A percentile compares a stretch with the other conserved stretches of the same genome.
Evolutionary conservation across 257 asterid genomes (phyloP).

Genomic region (Jasminum sambac): DNA sequence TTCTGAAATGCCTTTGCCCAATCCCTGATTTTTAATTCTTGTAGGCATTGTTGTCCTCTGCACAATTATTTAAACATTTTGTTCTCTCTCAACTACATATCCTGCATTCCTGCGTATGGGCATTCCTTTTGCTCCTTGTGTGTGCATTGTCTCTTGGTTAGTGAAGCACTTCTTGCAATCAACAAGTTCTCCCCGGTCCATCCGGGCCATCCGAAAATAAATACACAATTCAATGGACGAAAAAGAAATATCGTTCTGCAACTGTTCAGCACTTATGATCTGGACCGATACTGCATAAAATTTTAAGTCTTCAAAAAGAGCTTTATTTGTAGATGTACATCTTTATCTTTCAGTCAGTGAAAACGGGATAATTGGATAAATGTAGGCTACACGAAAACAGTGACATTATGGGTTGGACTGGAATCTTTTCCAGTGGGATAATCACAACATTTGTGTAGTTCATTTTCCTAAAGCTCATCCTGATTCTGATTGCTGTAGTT

Average conservation of each 20-base stretch:
- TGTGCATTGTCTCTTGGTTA: not conserved
- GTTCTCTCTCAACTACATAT: not conserved
- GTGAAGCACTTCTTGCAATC: not conserved
- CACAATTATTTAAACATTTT: not conserved
- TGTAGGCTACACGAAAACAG: not conserved
- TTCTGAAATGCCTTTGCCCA: not conserved
- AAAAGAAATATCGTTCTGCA: not conserved
- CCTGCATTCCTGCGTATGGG: not conserved
- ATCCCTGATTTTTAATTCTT: not conserved
- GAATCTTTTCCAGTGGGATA: too few relatives aligned
- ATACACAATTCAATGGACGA: not conserved
- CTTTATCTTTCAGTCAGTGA: not conserved
- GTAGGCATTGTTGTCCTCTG: not conserved
- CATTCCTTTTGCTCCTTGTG: not conserved
- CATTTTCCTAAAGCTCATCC: not conserved
- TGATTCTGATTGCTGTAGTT: not conserved
- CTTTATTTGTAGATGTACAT: not conserved
- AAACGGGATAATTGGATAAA: not conserved
- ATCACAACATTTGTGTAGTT: not conserved
- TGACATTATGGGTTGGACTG: not conserved
- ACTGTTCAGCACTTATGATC: not conserved
- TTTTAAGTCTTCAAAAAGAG: not conserved
- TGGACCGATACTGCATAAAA: not conserved
- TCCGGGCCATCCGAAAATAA: not conserved
- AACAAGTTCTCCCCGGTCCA: not conserved